Conservation (phyloP, 768 basidiomycete species). For the Pisolithus microcarpus region DNA sequence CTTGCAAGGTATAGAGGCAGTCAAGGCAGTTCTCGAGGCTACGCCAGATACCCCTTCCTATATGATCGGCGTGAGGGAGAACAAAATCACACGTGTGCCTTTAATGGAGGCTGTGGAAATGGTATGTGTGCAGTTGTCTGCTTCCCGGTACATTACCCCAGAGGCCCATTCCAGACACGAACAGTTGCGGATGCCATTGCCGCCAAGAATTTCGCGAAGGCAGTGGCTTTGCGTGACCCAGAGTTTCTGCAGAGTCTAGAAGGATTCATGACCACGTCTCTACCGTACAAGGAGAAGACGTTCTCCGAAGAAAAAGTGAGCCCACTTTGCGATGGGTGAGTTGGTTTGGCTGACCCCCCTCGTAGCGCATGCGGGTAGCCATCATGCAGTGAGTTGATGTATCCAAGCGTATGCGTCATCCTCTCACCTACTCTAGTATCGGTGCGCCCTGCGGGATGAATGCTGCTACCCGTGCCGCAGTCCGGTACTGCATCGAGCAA, state of each 20-base stretch:
- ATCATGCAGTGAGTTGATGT: constrained; percentile 69
- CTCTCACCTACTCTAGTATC: constrained; percentile 45
- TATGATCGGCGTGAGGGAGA: constrained; percentile 94
- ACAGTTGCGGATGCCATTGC: too few relatives aligned
- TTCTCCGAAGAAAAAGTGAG: too few relatives aligned
- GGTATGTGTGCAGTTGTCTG: too few relatives aligned
- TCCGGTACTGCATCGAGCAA: constrained; percentile 85
- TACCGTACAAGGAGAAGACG: too few relatives aligned
- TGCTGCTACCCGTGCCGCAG: constrained; percentile 90
- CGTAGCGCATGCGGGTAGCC: constrained; percentile 69
- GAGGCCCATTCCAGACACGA: too few relatives aligned
- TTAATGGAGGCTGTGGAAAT: too few relatives aligned
- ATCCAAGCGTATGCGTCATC: too few relatives aligned
- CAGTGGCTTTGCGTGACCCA: constrained; percentile 78
- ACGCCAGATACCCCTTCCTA: constrained; percentile 89
- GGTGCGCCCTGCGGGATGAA: constrained; percentile 99
- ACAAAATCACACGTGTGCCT: too few relatives aligned
- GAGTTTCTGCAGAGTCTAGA: too few relatives aligned
- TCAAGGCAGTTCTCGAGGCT: constrained; percentile 78
- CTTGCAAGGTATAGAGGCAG: constrained; percentile 91
- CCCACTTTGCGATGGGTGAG: neutral
- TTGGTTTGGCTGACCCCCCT: constrained; percentile 6
- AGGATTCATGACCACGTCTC: too few relatives aligned
- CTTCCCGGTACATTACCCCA: too few relatives aligned
- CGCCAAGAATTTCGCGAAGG: too few relatives aligned